Conservation (phyloP, 768 basidiomycete species). For the Terana coerulea region DNA sequence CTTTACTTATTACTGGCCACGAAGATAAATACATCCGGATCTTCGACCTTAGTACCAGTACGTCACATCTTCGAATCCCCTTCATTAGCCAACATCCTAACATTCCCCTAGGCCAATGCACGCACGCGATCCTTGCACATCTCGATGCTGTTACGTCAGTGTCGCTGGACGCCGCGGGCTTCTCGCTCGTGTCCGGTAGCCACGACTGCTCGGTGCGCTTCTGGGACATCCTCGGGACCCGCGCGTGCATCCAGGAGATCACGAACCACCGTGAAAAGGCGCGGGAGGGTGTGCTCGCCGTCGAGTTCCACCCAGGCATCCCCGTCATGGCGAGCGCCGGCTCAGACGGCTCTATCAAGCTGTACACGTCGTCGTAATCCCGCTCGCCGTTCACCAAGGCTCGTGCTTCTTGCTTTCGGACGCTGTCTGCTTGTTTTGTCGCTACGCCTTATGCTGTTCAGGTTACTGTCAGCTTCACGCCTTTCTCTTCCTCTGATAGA, state of each 20-base stretch:
- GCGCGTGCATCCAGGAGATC: constrained; percentile 84
- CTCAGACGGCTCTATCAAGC: constrained; percentile 91
- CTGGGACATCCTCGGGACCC: constrained; percentile 86
- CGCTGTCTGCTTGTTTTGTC: constrained; percentile 11
- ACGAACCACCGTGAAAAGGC: constrained; percentile 87
- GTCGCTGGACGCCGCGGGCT: constrained; percentile 83
- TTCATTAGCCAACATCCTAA: background rate
- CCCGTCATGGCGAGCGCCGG: constrained; percentile 92
- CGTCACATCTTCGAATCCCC: constrained; percentile 19
- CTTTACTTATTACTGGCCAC: constrained; percentile 83
- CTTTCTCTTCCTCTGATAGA: constrained; percentile 4
- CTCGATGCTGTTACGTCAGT: constrained; percentile 89
- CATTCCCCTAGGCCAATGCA: constrained; percentile 63
- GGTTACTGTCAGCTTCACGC: background rate
- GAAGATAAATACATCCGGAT: constrained; percentile 93
- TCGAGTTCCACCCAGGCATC: constrained; percentile 78
- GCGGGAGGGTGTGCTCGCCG: constrained; percentile 85
- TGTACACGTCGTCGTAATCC: constrained; percentile 83
- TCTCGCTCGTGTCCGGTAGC: constrained; percentile 83
- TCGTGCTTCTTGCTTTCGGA: constrained; percentile 7
- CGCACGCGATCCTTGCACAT: constrained; percentile 87
- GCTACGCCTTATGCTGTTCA: constrained; percentile 5
- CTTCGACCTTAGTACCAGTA: constrained; percentile 81
- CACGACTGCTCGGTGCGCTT: constrained; percentile 94
- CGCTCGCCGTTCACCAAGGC: no score